Conservation (phyloP, 108 stramenopile species). For the Conticribra guillardii region DNA sequence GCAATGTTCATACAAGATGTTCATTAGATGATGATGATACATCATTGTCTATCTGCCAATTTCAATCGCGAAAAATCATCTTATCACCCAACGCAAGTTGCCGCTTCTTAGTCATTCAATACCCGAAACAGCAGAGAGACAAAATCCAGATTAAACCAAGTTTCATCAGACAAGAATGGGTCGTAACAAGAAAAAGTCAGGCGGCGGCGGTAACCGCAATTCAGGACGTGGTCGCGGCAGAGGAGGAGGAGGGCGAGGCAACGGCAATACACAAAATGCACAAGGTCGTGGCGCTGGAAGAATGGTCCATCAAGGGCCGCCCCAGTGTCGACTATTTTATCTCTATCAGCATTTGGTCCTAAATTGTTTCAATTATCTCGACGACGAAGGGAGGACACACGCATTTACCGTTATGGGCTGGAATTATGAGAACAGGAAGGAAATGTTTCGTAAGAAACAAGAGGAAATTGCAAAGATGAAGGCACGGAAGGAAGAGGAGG, state of each 20-base stretch:
- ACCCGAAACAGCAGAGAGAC: not conserved
- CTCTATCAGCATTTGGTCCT: slow-evolving; percentile 1
- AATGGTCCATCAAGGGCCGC: not conserved
- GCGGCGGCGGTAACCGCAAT: not conserved
- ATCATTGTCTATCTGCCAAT: too few relatives aligned
- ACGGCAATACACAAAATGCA: not conserved
- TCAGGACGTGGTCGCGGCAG: not conserved
- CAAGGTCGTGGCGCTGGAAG: not conserved
- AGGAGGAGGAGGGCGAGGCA: not conserved
- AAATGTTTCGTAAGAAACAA: not conserved
- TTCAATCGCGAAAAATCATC: too few relatives aligned
- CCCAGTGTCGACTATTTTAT: slow-evolving; percentile 2
- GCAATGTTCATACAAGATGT: too few relatives aligned
- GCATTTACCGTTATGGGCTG: not conserved
- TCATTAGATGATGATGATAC: too few relatives aligned
- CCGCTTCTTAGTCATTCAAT: too few relatives aligned
- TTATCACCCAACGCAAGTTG: too few relatives aligned
- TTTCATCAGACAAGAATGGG: not conserved
- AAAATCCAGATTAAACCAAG: not conserved
- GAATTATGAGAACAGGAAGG: not conserved
- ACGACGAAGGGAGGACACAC: not conserved
- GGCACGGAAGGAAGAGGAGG: not conserved
- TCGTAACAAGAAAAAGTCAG: not conserved
- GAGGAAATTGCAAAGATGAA: not conserved
- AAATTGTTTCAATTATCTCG: slow-evolving; percentile 3